Conservation (phyloP, 768 basidiomycete genomes). For the Mycena maculata region DNA sequence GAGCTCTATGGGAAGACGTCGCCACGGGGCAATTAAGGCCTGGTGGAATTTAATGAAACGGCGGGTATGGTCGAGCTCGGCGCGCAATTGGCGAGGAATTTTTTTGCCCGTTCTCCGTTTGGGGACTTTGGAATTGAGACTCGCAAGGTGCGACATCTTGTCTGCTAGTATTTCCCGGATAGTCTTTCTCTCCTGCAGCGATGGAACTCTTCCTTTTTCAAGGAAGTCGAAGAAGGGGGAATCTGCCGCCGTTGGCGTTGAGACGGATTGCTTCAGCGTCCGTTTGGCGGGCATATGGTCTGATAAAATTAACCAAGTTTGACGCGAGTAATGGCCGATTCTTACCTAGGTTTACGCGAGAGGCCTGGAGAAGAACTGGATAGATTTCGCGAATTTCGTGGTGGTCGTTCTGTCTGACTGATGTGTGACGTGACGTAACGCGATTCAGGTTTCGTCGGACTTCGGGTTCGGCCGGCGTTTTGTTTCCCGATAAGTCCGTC, state of each 20-base stretch:
- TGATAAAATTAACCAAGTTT: too few species aligned
- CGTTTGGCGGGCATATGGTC: neutral
- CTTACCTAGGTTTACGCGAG: too few species aligned
- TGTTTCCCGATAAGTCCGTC: too few species aligned
- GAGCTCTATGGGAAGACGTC: conserved; percentile 26
- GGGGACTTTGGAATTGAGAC: conserved; percentile 27
- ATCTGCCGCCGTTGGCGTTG: neutral
- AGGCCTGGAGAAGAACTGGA: too few species aligned
- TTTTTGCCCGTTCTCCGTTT: conserved; percentile 15
- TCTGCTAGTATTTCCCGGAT: conserved; percentile 20
- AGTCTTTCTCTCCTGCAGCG: conserved; percentile 4
- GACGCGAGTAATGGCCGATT: too few species aligned
- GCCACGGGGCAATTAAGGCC: conserved; percentile 23
- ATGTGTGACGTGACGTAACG: too few species aligned
- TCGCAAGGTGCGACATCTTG: conserved; percentile 11
- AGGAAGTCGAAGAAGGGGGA: conserved; percentile 23
- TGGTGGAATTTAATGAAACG: conserved; percentile 24
- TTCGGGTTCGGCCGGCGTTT: too few species aligned
- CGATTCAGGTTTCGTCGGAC: too few species aligned
- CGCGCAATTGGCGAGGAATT: conserved; percentile 24
- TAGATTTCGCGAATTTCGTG: too few species aligned
- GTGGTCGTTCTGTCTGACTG: too few species aligned
- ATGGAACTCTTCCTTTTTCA: conserved; percentile 11
- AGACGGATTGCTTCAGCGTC: neutral
- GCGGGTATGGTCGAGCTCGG: conserved; percentile 18